Conservation (phyloP, 345 rosid genomes). For the Moricandia moricandioides region DNA sequence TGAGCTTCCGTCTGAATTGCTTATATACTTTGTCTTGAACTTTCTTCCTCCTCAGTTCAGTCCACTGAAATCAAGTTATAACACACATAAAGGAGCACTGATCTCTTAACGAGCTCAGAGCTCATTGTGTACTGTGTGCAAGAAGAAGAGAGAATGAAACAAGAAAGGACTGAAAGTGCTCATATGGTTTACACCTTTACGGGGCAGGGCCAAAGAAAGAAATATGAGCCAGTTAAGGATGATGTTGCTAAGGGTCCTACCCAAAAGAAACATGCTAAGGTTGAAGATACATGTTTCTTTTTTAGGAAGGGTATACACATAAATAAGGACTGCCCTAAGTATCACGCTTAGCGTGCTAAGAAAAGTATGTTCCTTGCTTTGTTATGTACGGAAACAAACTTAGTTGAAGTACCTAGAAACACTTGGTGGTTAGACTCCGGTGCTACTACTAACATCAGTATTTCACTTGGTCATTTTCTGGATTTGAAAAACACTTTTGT, state of each 20-base stretch:
- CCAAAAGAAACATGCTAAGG: no score
- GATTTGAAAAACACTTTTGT: conserved; percentile 7
- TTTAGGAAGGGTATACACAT: neutral
- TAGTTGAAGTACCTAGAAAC: neutral
- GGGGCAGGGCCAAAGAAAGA: neutral
- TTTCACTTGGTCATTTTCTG: neutral
- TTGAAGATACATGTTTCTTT: neutral
- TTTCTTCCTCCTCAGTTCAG: no score
- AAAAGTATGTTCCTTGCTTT: neutral
- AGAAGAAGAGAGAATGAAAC: no score
- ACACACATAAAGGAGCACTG: no score
- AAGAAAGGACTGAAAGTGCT: neutral
- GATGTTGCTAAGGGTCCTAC: no score
- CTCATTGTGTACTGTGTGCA: no score
- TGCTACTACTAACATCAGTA: neutral
- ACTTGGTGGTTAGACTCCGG: neutral
- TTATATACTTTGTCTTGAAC: no score
- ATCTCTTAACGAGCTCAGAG: no score
- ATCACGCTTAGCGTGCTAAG: neutral
- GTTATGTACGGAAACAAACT: neutral
- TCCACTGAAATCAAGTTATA: no score
- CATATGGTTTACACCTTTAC: neutral
- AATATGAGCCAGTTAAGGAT: neutral
- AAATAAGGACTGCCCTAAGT: neutral
- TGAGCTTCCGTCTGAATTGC: no score